Percentiles rank a stretch among this genome's conserved stretches.
Evolutionary conservation across 108 stramenopile species (phyloP).

Genomic region (Chaetoceros tenuissimus): DNA sequence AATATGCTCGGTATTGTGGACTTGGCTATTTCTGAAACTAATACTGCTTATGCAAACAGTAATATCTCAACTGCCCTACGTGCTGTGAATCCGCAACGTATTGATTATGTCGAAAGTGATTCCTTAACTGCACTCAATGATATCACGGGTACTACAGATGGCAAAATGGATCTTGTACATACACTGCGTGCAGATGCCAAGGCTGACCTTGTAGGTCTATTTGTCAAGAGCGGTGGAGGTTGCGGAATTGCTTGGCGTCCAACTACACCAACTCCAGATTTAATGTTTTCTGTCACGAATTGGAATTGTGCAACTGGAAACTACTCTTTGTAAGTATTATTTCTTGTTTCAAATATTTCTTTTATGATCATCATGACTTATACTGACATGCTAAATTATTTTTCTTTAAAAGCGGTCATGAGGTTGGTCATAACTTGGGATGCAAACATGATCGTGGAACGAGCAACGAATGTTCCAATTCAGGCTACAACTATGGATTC

Average conservation of each 20-base stretch:
- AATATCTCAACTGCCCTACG: constrained; percentile 1
- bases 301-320: constrained; percentile 11
- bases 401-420: no score
- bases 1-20: constrained; percentile 3
- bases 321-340: no score
- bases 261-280: not conserved
- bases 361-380: no score
- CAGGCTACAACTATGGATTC: constrained; percentile 10
- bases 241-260: not conserved
- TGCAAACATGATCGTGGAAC: constrained; percentile 16
- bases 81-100: constrained; percentile 7
- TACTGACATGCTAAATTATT: no score
- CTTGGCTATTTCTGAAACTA: constrained; percentile 11
- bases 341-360: no score
- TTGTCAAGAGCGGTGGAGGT: constrained; percentile 1
- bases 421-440: constrained; percentile 17
- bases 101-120: no score
- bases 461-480: constrained; percentile 1
- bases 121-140: no score
- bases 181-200: not conserved
- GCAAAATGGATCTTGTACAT: constrained; percentile 10
- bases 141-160: constrained; percentile 7
- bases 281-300: constrained; percentile 6
- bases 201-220: constrained; percentile 12
- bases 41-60: constrained; percentile 5